Percentiles rank a stretch among this genome's conserved stretches.
phyloP scores from a whole-genome alignment of 495 filamentous ascomycete species.

The Penicillium alfredii region DNA sequence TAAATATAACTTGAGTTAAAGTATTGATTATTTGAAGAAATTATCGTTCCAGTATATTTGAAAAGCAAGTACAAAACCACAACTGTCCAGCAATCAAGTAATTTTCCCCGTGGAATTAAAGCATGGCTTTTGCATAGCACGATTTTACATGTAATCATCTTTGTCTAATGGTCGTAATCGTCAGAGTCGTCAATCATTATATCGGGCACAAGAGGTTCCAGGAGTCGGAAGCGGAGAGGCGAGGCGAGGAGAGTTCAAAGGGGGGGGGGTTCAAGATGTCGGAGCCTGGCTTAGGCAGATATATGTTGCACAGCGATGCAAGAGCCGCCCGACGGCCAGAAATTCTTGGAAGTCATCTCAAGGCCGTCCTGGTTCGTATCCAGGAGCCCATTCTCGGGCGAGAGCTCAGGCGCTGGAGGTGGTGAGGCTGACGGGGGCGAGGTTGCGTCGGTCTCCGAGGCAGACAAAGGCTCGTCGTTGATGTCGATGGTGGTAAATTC shows the following conservation, averaged over 20 bases:
- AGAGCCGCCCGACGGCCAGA: constrained; percentile 11
- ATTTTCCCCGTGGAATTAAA: no score
- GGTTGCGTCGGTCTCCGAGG: constrained; percentile 3
- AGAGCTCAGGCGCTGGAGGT: constrained; percentile 2
- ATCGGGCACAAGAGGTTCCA: no score
- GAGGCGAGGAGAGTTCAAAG: not conserved
- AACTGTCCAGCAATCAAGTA: no score
- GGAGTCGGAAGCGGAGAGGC: constrained; percentile 1
- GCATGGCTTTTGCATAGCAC: no score
- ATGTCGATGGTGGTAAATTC: constrained; percentile 7
- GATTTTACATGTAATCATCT: no score
- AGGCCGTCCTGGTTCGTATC: constrained; percentile 13
- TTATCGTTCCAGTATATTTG: no score
- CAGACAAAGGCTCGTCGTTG: constrained; percentile 6
- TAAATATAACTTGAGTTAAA: no score
- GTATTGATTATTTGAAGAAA: no score
- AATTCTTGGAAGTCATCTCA: constrained; percentile 14
- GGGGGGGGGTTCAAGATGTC: not conserved
- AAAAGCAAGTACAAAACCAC: no score
- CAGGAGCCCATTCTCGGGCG: constrained; percentile 12
- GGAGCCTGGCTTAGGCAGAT: constrained; percentile 7
- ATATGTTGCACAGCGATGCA: constrained; percentile 15
- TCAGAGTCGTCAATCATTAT: constrained; percentile 14
- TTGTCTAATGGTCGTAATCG: constrained; percentile 12
- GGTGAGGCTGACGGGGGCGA: not conserved